Percentiles rank a stretch among this genome's conserved stretches.
phyloP scores from a whole-genome alignment of 176 grass and related monocot species.

The Carex littledalei region DNA sequence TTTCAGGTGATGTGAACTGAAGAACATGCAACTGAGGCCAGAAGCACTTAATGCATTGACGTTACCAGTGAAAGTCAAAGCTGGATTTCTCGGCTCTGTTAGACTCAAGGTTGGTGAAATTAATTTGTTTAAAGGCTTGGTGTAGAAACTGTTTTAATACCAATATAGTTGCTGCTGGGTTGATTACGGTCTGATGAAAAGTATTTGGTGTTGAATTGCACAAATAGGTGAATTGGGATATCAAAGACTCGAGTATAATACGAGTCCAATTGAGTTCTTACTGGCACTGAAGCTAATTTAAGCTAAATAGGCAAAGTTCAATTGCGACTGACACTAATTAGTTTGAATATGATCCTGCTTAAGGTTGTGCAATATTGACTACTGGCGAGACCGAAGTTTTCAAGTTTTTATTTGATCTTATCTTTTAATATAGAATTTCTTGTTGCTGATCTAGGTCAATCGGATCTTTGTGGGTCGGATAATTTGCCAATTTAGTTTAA shows the following conservation, averaged over 20 bases:
- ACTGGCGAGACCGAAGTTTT: neutral
- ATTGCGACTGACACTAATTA: neutral
- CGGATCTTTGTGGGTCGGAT: neutral
- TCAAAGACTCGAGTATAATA: neutral
- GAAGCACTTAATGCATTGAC: conserved; percentile 96
- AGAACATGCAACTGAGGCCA: conserved; percentile 90
- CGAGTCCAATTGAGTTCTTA: neutral
- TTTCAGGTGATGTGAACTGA: conserved; percentile 88
- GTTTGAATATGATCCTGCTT: neutral
- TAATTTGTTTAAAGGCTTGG: conserved; percentile 11
- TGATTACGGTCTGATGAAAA: neutral
- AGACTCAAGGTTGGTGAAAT: conserved; percentile 70
- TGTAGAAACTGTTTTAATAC: neutral
- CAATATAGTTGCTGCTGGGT: neutral
- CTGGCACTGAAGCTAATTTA: neutral
- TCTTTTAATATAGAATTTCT: neutral
- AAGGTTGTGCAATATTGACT: neutral
- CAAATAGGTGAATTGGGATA: neutral
- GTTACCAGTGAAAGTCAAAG: conserved; percentile 89
- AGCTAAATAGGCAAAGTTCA: neutral
- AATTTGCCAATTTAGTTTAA: neutral
- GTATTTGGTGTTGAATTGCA: neutral
- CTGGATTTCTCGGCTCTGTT: conserved; percentile 96
- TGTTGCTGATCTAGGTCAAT: neutral
- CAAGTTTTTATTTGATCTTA: no score